phyloP scores from a whole-genome alignment of 2,329 filamentous ascomycete genomes.

The Claviceps pusilla region DNA sequence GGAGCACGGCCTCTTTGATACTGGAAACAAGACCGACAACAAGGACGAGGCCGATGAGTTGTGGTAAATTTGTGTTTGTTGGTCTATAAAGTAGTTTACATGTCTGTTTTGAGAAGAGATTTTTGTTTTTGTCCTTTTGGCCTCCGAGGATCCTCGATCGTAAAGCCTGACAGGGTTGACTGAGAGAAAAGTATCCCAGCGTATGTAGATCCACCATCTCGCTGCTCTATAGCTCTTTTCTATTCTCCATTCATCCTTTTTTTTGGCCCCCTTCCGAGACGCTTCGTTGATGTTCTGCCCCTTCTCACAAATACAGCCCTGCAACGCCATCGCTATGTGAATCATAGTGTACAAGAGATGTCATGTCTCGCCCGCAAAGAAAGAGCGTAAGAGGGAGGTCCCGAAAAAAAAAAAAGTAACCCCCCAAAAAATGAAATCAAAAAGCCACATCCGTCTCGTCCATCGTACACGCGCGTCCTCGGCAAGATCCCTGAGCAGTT shows the following conservation, averaged over 20 bases:
- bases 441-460: too few relatives aligned
- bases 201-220: neutral
- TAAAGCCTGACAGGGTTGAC: neutral
- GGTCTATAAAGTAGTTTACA: neutral
- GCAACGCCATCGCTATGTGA: slow-evolving; percentile 31
- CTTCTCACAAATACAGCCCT: slow-evolving; percentile 12
- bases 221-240: neutral
- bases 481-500: neutral
- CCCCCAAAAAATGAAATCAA: too few relatives aligned
- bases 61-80: neutral
- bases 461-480: neutral
- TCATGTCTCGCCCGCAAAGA: neutral
- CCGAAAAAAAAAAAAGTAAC: too few relatives aligned
- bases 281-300: neutral
- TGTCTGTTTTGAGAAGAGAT: slow-evolving; percentile 4
- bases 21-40: neutral
- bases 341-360: slow-evolving; percentile 21
- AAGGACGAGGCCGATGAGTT: neutral
- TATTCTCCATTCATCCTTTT: neutral
- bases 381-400: neutral
- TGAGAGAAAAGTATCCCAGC: neutral
- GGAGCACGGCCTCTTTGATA: neutral
- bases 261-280: neutral
- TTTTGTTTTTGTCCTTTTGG: too few relatives aligned
- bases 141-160: too few relatives aligned